phyloP scores from a whole-genome alignment of 164 flowering plant species.

The Stephania cephalantha region DNA sequence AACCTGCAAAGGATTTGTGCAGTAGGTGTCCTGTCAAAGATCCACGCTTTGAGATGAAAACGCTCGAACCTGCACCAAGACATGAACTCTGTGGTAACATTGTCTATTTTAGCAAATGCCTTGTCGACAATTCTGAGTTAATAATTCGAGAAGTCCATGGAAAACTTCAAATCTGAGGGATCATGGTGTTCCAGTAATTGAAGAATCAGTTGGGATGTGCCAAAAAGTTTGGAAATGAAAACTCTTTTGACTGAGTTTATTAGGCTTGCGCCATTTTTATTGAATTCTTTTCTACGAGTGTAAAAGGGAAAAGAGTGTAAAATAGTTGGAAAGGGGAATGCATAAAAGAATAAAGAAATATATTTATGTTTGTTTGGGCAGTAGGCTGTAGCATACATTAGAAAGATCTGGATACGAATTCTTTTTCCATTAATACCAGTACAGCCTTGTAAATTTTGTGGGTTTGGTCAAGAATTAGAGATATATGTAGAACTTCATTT shows the following conservation, averaged over 20 bases:
- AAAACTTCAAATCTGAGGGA: constrained; percentile 21
- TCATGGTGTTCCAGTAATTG: background rate
- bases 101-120: constrained; percentile 34
- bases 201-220: background rate
- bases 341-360: too few relatives aligned
- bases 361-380: too few relatives aligned
- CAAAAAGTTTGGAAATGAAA: background rate
- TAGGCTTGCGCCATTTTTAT: too few relatives aligned
- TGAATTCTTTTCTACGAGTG: too few relatives aligned
- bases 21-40: constrained; percentile 23
- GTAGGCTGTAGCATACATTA: too few relatives aligned
- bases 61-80: constrained; percentile 33
- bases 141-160: constrained; percentile 49
- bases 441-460: background rate
- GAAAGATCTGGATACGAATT: too few relatives aligned
- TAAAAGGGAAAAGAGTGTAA: too few relatives aligned
- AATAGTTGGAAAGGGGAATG: too few relatives aligned
- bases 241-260: background rate
- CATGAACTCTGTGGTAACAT: constrained; percentile 35
- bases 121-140: constrained; percentile 37
- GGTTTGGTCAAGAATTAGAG: background rate
- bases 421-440: too few relatives aligned
- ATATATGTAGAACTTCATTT: background rate
- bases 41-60: constrained; percentile 31
- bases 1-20: constrained; percentile 48